These are phyloP conservation scores for Jatropha podagrica DNA, from an alignment of 441 rosid genomes.

Conservation along the genomic window DNA sequence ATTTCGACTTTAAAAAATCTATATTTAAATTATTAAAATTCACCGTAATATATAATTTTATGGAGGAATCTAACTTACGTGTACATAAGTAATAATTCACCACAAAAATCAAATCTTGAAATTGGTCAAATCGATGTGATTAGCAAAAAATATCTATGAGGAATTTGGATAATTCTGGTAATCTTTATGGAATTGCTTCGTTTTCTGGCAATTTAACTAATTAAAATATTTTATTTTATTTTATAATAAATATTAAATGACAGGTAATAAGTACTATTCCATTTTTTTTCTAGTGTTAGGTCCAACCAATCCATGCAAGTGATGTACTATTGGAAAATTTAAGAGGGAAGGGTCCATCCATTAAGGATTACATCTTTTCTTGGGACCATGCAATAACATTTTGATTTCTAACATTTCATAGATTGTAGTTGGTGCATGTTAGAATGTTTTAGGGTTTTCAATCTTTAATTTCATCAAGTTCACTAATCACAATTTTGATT, in stretches of 20 bases:
- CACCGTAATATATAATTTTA: too few species aligned
- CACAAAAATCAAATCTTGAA: too few species aligned
- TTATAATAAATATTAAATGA: neutral
- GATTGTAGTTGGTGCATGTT: neutral
- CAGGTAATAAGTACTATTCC: neutral
- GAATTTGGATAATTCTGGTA: too few species aligned
- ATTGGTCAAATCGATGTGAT: too few species aligned
- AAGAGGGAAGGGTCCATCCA: slow-evolving; percentile 28
- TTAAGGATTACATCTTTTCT: slow-evolving; percentile 17
- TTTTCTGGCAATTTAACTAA: too few species aligned
- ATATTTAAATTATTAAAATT: too few species aligned
- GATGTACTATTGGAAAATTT: slow-evolving; percentile 9
- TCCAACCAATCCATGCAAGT: slow-evolving; percentile 9
- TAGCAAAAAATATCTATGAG: too few species aligned
- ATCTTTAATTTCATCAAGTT: neutral
- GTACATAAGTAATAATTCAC: too few species aligned
- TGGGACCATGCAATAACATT: slow-evolving; percentile 22
- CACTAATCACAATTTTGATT: neutral
- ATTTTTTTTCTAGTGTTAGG: neutral
- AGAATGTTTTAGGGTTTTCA: neutral
- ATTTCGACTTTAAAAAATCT: too few species aligned
- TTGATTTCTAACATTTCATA: neutral
- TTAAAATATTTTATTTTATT: too few species aligned
- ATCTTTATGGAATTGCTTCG: too few species aligned
- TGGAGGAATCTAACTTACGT: too few species aligned